phyloP scores from a whole-genome alignment of 345 rosid species.

The Bretschneidera sinensis region DNA sequence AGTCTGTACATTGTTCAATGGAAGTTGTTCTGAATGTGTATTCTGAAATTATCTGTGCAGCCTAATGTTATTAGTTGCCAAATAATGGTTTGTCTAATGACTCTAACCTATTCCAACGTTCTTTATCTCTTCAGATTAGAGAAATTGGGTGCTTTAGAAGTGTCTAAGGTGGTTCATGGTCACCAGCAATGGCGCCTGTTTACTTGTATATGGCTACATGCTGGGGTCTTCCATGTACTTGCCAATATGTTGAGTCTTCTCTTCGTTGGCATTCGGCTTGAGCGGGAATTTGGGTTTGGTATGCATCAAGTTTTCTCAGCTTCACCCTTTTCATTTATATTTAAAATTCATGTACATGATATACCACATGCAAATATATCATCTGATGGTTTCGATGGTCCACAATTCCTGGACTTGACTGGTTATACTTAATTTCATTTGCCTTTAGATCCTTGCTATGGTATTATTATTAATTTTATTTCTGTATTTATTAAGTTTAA shows the following conservation, averaged over 20 bases:
- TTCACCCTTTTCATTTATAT: background rate
- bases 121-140: slow-evolving; percentile 50
- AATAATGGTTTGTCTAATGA: no score
- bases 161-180: slow-evolving; percentile 39
- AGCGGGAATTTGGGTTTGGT: slow-evolving; percentile 97
- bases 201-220: slow-evolving; percentile 95
- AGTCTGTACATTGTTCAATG: background rate
- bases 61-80: no score
- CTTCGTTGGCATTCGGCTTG: slow-evolving; percentile 90
- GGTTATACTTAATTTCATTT: no score
- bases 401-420: background rate
- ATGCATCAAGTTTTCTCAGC: slow-evolving; percentile 8
- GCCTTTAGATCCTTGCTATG: no score
- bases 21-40: background rate
- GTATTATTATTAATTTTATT: no score
- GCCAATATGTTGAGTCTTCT: slow-evolving; percentile 91
- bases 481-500: no score
- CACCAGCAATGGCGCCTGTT: slow-evolving; percentile 82
- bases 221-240: slow-evolving; percentile 84
- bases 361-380: no score
- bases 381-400: background rate
- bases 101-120: no score
- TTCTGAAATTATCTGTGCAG: background rate
- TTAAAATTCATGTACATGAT: no score
- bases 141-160: slow-evolving; percentile 76